phyloP scores from a whole-genome alignment of 1,284 basidiomycete genomes.

The Fomitopsis schrenkii region DNA sequence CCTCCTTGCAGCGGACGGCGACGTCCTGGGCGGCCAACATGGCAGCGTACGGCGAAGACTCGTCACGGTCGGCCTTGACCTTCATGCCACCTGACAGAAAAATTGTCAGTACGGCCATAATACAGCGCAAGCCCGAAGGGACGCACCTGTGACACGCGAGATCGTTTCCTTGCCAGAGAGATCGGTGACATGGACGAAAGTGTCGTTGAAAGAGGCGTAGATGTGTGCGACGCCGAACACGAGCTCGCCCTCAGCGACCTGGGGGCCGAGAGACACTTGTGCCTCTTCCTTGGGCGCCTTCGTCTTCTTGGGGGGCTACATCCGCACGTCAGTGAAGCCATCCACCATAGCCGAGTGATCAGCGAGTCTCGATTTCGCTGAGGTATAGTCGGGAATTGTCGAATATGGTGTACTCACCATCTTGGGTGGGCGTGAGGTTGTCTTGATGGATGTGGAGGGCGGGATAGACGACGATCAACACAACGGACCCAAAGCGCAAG shows the following conservation, averaged over 20 bases:
- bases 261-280: slow-evolving; percentile 87
- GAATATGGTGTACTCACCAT: slow-evolving; percentile 21
- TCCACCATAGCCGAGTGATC: slow-evolving; percentile 28
- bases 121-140: not conserved
- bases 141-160: slow-evolving; percentile 91
- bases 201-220: slow-evolving; percentile 99
- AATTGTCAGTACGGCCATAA: not conserved
- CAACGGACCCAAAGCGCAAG: too few relatives aligned
- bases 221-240: slow-evolving; percentile 97
- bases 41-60: slow-evolving; percentile 98
- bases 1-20: slow-evolving; percentile 95
- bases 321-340: slow-evolving; percentile 37
- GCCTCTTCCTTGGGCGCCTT: slow-evolving; percentile 77
- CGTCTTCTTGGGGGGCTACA: slow-evolving; percentile 76
- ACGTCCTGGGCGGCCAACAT: slow-evolving; percentile 99
- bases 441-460: slow-evolving; percentile 14
- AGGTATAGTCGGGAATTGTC: not conserved
- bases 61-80: slow-evolving; percentile 99
- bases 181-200: slow-evolving; percentile 99
- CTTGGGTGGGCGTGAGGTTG: slow-evolving; percentile 15
- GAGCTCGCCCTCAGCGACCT: slow-evolving; percentile 92
- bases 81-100: slow-evolving; percentile 86
- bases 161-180: slow-evolving; percentile 99
- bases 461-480: slow-evolving; percentile 4
- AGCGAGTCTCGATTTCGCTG: not conserved